phyloP scores from a whole-genome alignment of 2,329 filamentous ascomycete genomes.

The Monosporascus sp. region DNA sequence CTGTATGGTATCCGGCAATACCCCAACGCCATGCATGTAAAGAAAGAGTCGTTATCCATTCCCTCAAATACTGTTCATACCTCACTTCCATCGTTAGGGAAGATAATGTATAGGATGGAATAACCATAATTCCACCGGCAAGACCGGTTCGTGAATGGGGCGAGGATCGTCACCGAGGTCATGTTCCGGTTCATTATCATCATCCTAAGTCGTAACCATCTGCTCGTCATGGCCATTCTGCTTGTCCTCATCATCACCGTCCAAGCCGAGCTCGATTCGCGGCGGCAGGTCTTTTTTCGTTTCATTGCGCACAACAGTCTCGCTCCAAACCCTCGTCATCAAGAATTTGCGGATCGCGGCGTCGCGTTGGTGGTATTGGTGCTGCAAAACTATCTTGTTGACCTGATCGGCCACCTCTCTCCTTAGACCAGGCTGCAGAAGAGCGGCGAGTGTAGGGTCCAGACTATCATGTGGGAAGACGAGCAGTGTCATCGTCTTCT shows the following conservation, averaged over 20 bases:
- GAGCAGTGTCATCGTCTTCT: slow-evolving; percentile 87
- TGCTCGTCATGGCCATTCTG: slow-evolving; percentile 41
- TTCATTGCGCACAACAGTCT: slow-evolving; percentile 51
- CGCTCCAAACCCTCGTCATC: slow-evolving; percentile 79
- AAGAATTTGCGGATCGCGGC: slow-evolving; percentile 79
- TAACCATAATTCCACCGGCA: not conserved
- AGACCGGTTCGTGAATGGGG: not conserved
- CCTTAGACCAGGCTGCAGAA: slow-evolving; percentile 76
- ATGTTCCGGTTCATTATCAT: not conserved
- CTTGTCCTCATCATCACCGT: slow-evolving; percentile 21
- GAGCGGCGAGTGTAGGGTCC: slow-evolving; percentile 65
- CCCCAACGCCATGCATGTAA: not conserved
- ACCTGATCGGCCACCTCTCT: slow-evolving; percentile 81
- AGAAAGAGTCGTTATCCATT: not conserved
- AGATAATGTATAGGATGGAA: not conserved
- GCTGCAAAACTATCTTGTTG: slow-evolving; percentile 79
- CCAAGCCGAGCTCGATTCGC: slow-evolving; percentile 34
- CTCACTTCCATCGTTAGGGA: not conserved
- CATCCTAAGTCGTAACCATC: slow-evolving; percentile 46
- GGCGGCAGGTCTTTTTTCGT: slow-evolving; percentile 35
- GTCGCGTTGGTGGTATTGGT: slow-evolving; percentile 68
- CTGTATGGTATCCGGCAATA: not conserved
- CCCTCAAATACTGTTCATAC: not conserved
- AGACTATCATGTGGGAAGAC: slow-evolving; percentile 82
- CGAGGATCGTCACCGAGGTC: not conserved